Evolutionary conservation across 2,329 filamentous ascomycete genomes (phyloP), one percentile per base, ranked within the genome.

Genomic region (Scedosporium apiospermum): DNA sequence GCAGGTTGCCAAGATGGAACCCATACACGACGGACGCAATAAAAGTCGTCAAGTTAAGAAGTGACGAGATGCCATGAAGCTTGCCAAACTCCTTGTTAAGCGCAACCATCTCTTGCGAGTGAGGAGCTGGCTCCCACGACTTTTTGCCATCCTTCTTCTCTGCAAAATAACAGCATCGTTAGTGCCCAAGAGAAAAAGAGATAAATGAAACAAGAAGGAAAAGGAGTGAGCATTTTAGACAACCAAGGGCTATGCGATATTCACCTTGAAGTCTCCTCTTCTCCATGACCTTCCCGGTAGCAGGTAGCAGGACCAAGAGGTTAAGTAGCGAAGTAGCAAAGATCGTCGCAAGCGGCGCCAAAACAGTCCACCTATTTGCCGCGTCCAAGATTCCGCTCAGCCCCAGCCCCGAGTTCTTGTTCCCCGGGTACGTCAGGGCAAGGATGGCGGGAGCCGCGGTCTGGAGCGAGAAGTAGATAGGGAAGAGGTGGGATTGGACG

Each of bases 101-200:
- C 7, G 80, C 80, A 68, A 85, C 75, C 93, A 98, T 97, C 77
- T 93, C 90, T 68, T 87, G 81, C 4, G 89, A 95, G 70, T 96
- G 90, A 46, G 91, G 90, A 1, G 87, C 82, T 61, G 84, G 78
- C 66, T 96, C 91, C 70, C 89, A 90, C 74, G 87, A 90, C 72
- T 89, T 90, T 82, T 96, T 97, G 62, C 91, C 91, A 72, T 97
- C 93, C 69, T 88, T 86, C 65, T 88, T 91, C 80, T 93, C 93
- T 87, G 65, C 53, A 62, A 9, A 57, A 16, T 18, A 14, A 38
- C 12, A 23, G 23, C 23, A 18, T 18, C 16, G 23, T 26, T 4
- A 57, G 18, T 16, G 30, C 16, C 16, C 16, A 4, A 3, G n/a
- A 38, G 57, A 3, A 18, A 14, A 34, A 18, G 57, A 49, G 34